Conservation (phyloP, 1,284 basidiomycete species). For the Tylopilus orsonianus region DNA sequence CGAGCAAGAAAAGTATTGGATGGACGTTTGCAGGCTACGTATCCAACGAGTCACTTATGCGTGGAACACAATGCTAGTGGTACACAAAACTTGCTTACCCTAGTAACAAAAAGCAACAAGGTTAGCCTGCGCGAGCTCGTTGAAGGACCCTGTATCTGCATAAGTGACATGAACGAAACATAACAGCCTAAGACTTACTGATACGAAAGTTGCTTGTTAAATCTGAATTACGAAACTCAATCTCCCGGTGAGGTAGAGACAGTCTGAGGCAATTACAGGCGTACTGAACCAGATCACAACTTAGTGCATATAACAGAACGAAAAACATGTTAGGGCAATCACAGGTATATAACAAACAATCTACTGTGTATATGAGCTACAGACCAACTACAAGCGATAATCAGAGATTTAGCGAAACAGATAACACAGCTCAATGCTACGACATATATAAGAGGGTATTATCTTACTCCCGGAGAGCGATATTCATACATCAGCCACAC, state of each 20-base stretch:
- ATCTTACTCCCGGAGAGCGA: conserved; percentile 28
- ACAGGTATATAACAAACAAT: conserved; percentile 19
- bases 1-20: conserved; percentile 59
- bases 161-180: conserved; percentile 19
- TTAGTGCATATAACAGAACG: too few relatives aligned
- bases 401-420: conserved; percentile 34
- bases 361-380: conserved; percentile 33
- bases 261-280: too few relatives aligned
- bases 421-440: conserved; percentile 23
- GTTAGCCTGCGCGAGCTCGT: conserved; percentile 43
- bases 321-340: conserved; percentile 33
- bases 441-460: conserved; percentile 27
- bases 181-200: conserved; percentile 14
- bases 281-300: too few relatives aligned
- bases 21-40: conserved; percentile 50
- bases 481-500: conserved; percentile 7
- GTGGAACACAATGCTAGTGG: not conserved
- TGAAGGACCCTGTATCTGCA: conserved; percentile 38
- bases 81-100: conserved; percentile 30
- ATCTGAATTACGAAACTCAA: conserved; percentile 35
- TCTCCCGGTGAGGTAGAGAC: conserved; percentile 33
- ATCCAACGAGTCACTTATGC: not conserved
- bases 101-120: conserved; percentile 37
- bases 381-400: conserved; percentile 7
- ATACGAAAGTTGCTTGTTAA: conserved; percentile 26